Evolutionary conservation across 169 alveolate species (phyloP), one percentile per base, ranked within the genome.

Genomic region (Neospora caninum): DNA sequence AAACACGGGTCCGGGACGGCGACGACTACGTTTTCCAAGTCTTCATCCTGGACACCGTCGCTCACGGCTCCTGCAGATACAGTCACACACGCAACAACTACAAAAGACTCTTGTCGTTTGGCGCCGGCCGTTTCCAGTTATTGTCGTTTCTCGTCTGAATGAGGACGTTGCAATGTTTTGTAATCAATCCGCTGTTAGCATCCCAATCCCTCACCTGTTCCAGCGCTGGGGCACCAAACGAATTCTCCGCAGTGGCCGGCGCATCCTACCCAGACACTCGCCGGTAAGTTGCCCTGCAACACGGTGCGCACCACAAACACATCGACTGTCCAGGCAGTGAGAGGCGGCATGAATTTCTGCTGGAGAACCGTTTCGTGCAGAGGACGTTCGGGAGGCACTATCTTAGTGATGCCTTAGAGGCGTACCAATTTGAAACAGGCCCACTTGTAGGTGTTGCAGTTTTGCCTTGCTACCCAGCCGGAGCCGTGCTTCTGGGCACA

Each of bases 171-270:
- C 80, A 6, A 9, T 69, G 84, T 20, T 73, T n/a, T n/a, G 41
- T n/a, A 34, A n/a, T 69, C 20, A 27, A 34, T 73, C 18, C 20
- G n/a, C 84, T 34, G 42, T n/a, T 36, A 0, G 20, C 39, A 13
- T 6, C 43, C 1, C 20, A 36, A 22, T 7, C 36, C 2, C 67
- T 82, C 67, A 82, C 41, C 89, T 27, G 54, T 36, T 29, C 53
- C 89, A 42, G 41, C 38, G 89, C 67, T 42, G 36, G 89, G 89
- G 67, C 89, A 82, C 38, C 20, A 42, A 29, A 42, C 27, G 67
- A 82, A 42, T 43, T 82, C 89, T 82, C 89, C 89, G 64, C 89
- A 82, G 64, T 82, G 89, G 16, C 89, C 89, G 10, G 67, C 64
- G 38, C 89, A 82, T 34, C 89, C 89, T 38, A 42, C 64, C 89